Percentiles rank a stretch among this genome's conserved stretches.
phyloP scores from a whole-genome alignment of 2,329 filamentous ascomycete species.

The Aspergillus piperis region DNA sequence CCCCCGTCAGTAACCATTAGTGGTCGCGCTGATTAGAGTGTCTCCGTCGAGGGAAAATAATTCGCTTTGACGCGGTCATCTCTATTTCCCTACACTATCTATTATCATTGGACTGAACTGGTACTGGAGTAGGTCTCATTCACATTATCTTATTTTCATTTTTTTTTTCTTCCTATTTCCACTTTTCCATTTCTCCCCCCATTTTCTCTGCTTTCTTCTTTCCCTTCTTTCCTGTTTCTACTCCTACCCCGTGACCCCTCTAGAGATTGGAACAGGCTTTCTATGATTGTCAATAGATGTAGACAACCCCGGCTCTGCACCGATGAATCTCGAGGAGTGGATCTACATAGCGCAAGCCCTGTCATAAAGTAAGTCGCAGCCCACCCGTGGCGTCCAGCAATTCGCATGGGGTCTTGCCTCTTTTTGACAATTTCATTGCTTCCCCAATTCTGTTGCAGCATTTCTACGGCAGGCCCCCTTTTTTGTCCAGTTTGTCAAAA shows the following conservation, averaged over 20 bases:
- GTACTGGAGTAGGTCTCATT: not conserved
- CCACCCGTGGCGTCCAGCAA: not conserved
- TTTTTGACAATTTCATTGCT: not conserved
- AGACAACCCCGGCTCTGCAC: not conserved
- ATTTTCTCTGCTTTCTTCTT: not conserved
- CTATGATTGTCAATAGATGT: slow-evolving; percentile 1
- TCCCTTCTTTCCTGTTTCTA: not conserved
- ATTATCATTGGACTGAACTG: not conserved
- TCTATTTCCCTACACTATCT: not conserved
- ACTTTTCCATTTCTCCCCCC: too few species aligned
- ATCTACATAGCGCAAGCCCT: not conserved
- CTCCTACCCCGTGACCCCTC: not conserved
- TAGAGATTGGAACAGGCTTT: not conserved
- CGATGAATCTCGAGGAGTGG: not conserved
- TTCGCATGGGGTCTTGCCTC: not conserved
- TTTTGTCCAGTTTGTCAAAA: too few species aligned
- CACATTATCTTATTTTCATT: not conserved
- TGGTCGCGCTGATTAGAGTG: not conserved
- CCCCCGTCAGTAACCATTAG: too few species aligned
- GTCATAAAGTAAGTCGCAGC: not conserved
- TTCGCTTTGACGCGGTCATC: too few species aligned
- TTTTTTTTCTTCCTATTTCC: not conserved
- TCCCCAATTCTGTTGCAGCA: not conserved
- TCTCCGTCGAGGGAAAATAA: not conserved
- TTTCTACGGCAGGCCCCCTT: not conserved